Evolutionary conservation across 2,329 filamentous ascomycete genomes (phyloP).

Genomic region (Alternaria triticimaculans): DNA sequence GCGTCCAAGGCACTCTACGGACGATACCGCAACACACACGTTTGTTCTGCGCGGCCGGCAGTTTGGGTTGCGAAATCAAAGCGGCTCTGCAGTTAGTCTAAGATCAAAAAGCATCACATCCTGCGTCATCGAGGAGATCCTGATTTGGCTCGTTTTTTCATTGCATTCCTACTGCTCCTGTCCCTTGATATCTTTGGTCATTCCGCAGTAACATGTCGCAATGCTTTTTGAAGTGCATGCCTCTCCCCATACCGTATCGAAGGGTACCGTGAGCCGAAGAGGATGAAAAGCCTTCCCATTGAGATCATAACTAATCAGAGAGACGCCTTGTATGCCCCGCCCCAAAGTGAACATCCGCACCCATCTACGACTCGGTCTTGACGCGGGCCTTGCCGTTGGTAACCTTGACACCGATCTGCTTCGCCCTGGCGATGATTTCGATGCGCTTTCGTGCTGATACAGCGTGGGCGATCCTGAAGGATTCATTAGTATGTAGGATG

Average conservation of each 20-base stretch:
- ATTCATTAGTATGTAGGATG: slow-evolving; percentile 14
- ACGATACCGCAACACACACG: slow-evolving; percentile 11
- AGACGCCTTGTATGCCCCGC: slow-evolving; percentile 49
- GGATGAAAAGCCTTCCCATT: slow-evolving; percentile 44
- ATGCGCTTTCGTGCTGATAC: slow-evolving; percentile 99
- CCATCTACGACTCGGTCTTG: slow-evolving; percentile 79
- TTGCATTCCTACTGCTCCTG: slow-evolving; percentile 34
- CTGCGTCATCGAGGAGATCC: slow-evolving; percentile 1
- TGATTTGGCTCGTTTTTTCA: slow-evolving; percentile 33
- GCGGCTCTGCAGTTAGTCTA: background rate
- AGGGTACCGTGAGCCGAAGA: slow-evolving; percentile 30
- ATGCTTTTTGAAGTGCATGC: slow-evolving; percentile 41
- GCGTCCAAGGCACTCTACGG: background rate
- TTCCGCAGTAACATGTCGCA: slow-evolving; percentile 30
- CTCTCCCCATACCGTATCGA: slow-evolving; percentile 26
- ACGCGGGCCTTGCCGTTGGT: slow-evolving; percentile 99
- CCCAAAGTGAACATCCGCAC: slow-evolving; percentile 36
- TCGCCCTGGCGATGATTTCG: slow-evolving; percentile 95
- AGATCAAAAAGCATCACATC: slow-evolving; percentile 7
- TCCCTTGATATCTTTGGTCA: slow-evolving; percentile 24
- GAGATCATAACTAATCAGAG: slow-evolving; percentile 48
- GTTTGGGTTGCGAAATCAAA: background rate
- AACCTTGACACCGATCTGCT: slow-evolving; percentile 99
- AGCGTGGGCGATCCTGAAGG: slow-evolving; percentile 86
- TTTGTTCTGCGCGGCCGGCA: background rate